Percentiles rank a stretch among this genome's conserved stretches.
These are phyloP conservation scores for Auxenochlorella pyrenoidosa DNA, from an alignment of 139 green algal genomes.

Conservation along the genomic window DNA sequence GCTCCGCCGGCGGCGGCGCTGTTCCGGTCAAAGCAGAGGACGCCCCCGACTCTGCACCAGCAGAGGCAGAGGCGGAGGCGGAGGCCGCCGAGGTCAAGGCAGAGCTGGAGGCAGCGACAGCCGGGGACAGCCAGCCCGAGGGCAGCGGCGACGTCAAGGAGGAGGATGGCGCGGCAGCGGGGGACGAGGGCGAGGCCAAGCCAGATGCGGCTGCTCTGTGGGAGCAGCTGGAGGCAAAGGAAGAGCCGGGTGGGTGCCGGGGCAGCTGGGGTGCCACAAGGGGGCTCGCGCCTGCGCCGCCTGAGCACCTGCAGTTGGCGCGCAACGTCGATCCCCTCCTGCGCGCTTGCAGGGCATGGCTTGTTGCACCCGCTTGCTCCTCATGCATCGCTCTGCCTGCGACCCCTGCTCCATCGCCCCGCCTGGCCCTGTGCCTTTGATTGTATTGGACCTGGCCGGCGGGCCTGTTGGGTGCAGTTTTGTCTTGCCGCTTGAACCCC, in stretches of 20 bases:
- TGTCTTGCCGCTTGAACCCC: too few species aligned
- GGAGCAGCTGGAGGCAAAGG: conserved; percentile 4
- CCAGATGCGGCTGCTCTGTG: not conserved
- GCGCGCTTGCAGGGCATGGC: too few species aligned
- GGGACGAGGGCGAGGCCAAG: not conserved
- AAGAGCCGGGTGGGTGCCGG: not conserved
- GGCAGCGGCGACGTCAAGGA: not conserved
- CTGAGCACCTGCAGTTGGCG: too few species aligned
- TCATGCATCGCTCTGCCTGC: too few species aligned
- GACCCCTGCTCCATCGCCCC: too few species aligned
- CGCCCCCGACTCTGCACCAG: not conserved
- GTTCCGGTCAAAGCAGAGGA: not conserved
- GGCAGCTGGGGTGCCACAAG: too few species aligned
- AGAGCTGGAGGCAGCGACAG: not conserved
- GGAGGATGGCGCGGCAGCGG: not conserved
- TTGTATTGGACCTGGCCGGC: too few species aligned
- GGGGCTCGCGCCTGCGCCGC: too few species aligned
- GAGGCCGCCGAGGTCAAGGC: not conserved
- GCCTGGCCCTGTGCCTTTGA: too few species aligned
- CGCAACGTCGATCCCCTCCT: too few species aligned
- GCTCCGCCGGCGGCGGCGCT: not conserved
- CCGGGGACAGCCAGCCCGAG: conserved; percentile 1
- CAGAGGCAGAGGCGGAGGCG: conserved; percentile 27
- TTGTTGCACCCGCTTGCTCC: too few species aligned
- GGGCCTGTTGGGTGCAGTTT: too few species aligned